phyloP scores from a whole-genome alignment of 2,329 filamentous ascomycete species.

The Xylaria sp. region DNA sequence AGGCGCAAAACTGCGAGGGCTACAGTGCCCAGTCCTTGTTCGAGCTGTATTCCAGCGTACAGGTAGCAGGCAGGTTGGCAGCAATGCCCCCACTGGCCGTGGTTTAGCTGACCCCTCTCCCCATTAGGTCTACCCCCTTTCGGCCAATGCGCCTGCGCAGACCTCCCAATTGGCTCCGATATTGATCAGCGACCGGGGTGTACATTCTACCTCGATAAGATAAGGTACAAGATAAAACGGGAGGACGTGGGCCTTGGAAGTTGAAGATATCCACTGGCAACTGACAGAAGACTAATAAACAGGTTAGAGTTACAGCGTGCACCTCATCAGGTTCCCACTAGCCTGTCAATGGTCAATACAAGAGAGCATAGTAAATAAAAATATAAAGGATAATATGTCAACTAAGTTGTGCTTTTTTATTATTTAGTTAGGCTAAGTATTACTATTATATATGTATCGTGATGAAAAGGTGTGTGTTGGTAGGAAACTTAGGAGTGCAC shows the following conservation, averaged over 20 bases:
- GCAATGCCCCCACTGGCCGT: conserved; percentile 9
- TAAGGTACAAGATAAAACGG: background rate
- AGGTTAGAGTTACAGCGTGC: no score
- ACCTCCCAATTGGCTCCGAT: background rate
- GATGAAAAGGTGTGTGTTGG: no score
- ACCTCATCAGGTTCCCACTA: no score
- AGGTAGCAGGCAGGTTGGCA: conserved; percentile 13
- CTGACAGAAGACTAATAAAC: no score
- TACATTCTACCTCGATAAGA: conserved; percentile 14
- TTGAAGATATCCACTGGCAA: no score
- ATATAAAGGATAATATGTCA: no score
- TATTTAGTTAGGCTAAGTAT: no score
- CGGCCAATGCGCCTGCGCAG: conserved; percentile 6
- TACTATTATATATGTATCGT: no score
- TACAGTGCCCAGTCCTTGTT: conserved; percentile 23
- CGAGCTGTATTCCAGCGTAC: conserved; percentile 21
- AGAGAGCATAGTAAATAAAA: no score
- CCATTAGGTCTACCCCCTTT: conserved; percentile 23
- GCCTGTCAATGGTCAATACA: no score
- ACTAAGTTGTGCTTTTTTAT: no score
- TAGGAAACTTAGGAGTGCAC: background rate
- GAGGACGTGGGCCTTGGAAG: no score
- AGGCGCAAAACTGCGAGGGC: conserved; percentile 39
- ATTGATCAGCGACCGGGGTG: background rate
- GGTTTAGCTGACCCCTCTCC: conserved; percentile 27